Evolutionary conservation across 2,329 filamentous ascomycete species (phyloP).

Genomic region (Rhynchosporium graminicola): DNA sequence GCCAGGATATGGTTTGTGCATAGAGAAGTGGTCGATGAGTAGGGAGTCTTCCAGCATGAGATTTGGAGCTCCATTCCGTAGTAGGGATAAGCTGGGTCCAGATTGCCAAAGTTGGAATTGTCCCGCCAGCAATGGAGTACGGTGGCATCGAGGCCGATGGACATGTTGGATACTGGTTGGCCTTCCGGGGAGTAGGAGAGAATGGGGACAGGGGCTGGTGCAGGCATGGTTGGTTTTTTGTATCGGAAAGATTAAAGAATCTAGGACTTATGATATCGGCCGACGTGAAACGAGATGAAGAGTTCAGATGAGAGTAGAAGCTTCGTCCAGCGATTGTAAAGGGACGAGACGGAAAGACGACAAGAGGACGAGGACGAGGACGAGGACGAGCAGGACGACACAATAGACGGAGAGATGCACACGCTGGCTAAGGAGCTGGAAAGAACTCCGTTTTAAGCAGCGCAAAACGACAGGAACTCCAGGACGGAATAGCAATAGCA

Average conservation of each 20-base stretch:
- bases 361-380: background rate
- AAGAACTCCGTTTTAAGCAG: background rate
- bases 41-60: slow-evolving; percentile 20
- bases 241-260: background rate
- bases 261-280: background rate
- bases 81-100: slow-evolving; percentile 25
- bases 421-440: background rate
- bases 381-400: background rate
- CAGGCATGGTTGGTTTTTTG: slow-evolving; percentile 18
- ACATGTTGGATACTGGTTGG: slow-evolving; percentile 26
- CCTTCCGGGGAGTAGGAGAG: slow-evolving; percentile 14
- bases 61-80: slow-evolving; percentile 28
- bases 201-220: slow-evolving; percentile 21
- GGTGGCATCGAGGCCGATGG: slow-evolving; percentile 26
- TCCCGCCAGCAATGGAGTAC: slow-evolving; percentile 28
- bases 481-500: no score
- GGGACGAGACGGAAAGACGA: slow-evolving; percentile 4
- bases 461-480: no score
- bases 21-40: background rate
- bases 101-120: slow-evolving; percentile 23
- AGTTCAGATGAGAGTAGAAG: slow-evolving; percentile 6
- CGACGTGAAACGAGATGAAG: background rate
- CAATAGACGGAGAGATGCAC: background rate
- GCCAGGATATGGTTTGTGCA: slow-evolving; percentile 24
- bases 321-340: background rate